Base-by-base conservation (phyloP, 2,329 filamentous ascomycete species). In the Nemania serpens region DNA sequence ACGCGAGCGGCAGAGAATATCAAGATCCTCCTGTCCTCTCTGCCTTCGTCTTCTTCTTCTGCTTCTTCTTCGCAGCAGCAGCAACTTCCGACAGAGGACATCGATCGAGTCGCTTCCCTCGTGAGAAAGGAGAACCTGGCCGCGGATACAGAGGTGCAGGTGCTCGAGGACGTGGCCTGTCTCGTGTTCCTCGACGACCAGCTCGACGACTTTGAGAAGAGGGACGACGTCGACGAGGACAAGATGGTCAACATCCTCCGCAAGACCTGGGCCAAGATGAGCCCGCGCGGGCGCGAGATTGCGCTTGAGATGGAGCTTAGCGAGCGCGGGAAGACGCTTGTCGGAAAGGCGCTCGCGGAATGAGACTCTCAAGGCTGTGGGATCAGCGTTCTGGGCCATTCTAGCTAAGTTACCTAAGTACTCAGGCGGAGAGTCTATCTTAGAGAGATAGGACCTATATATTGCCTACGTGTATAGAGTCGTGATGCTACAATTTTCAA, bases 181-280 rank as follows among this genome's bases (percentile, higher is more conserved):
- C 77, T 96, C 57, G 91, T 96, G 29, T 96, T 96, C 73, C 77
- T 96, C 66, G 91, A 95, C 73, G 91, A 94, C 73, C 90, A 95
- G 72, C 90, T 96, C 65, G 91, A 93, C 69, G 85, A 84, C 52
- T 96, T 95, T 75, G 89, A 91, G 79, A 81, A 51, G 67, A 81
- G 83, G 72, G 82, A 84, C 29, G 82, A 88, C 55, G 73, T 82
- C 15, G 89, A 92, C 70, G 90, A 94, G 76, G 88, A 87, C 52
- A 96, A 95, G 81, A 86, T 92, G 61, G 73, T 94, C 18, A 78
- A 77, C 17, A 91, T 92, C 66, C 72, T 92, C 73, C 78, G 79
- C 68, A 91, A 91, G 82, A 91, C 89, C 13, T 91, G 89, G 89
- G 86, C 70, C 49, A 92, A 92, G 80, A 92, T 91, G 89, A 85